phyloP scores from a whole-genome alignment of 1,139 yeast species.

The Pneumocystis sp. region DNA sequence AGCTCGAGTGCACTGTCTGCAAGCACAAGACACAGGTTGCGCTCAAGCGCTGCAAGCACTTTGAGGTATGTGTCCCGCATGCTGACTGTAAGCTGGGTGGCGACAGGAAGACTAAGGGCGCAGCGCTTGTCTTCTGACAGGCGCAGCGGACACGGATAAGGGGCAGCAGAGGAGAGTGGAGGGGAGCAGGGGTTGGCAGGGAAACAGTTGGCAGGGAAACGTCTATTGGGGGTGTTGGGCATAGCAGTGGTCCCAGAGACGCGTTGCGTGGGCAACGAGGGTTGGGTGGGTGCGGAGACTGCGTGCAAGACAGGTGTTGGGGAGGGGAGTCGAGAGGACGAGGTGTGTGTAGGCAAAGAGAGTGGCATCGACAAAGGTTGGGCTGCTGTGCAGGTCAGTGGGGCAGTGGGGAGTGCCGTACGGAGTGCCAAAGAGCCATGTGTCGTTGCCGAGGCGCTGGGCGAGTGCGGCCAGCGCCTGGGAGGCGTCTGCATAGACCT shows the following conservation, averaged over 20 bases:
- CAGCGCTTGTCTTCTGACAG: neutral
- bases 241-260: neutral
- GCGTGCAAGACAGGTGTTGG: no score
- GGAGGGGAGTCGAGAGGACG: neutral
- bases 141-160: neutral
- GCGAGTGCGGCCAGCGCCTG: neutral
- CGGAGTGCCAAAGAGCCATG: neutral
- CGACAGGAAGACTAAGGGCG: constrained; percentile 99
- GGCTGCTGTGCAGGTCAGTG: no score
- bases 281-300: no score
- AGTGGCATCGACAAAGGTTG: neutral
- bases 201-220: no score
- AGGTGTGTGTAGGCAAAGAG: neutral
- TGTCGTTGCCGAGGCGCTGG: neutral
- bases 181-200: no score
- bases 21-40: constrained; percentile 98
- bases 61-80: no score
- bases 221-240: no score
- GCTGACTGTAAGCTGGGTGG: constrained; percentile 59
- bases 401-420: no score
- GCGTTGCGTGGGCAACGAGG: neutral
- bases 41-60: constrained; percentile 99
- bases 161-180: no score
- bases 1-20: constrained; percentile 97
- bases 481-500: neutral